Evolutionary conservation across 768 basidiomycete genomes (phyloP), one percentile per base, ranked within the genome.

Genomic region (Kwoniella sp.): DNA sequence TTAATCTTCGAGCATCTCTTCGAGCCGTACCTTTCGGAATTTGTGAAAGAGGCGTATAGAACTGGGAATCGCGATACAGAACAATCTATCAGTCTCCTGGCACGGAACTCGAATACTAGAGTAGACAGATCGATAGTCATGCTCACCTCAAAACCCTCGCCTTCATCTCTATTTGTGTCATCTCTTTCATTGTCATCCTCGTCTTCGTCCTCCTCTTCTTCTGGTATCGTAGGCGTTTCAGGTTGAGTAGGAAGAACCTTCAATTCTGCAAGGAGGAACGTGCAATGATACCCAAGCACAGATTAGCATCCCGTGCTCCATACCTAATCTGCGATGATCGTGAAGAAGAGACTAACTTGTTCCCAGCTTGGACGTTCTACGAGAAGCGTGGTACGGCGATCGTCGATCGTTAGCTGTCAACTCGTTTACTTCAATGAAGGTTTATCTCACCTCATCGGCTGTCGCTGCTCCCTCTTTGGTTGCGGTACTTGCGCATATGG

Each of bases 11-110:
- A 2, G 94, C 94, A 82, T 97, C 94, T 63, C 91, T 85, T 47
- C 92, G 87, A 8, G 94, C 94, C 22, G 93, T 92, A 2, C 94
- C 94, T 49, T 91, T 92, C 1, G 94, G 93, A 55, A 97, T 97
- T 33, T 91, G 87, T 3, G 90, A 89, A 63, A 97, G 87, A 82
- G 95, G 92, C 69, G 91, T 91, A 79, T 94, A 94, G n/a, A 90
- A 89, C 90, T 93, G 55, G 50, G 8, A 19, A 52, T 30, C 25
- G 2, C n/a, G n/a, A n/a, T n/a, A n/a, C n/a, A n/a, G n/a, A n/a
- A n/a, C n/a, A n/a, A n/a, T n/a, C n/a, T n/a, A n/a, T n/a, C n/a
- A n/a, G n/a, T n/a, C n/a, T n/a, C n/a, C n/a, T n/a, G n/a, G n/a
- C n/a, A n/a, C n/a, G n/a, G n/a, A n/a, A n/a, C n/a, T n/a, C n/a